phyloP scores from a whole-genome alignment of 2,329 filamentous ascomycete genomes.

The Xylaria sp. region DNA sequence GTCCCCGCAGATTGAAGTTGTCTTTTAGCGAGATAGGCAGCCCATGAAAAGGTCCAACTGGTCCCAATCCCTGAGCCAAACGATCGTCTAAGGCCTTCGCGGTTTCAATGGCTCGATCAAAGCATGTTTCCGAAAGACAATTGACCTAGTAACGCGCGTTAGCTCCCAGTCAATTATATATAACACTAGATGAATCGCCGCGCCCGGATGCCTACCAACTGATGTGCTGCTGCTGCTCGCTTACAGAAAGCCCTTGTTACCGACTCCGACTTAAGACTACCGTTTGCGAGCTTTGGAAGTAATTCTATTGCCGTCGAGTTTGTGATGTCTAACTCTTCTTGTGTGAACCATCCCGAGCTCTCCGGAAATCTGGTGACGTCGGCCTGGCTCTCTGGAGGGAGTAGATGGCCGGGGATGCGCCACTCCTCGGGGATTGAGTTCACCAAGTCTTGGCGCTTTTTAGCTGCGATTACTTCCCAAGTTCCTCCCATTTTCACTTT shows the following conservation, averaged over 20 bases:
- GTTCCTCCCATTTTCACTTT: conserved; percentile 40
- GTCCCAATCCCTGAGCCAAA: conserved; percentile 58
- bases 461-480: conserved; percentile 58
- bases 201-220: conserved; percentile 45
- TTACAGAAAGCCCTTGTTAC: conserved; percentile 55
- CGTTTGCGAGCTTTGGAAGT: conserved; percentile 52
- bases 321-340: conserved; percentile 55
- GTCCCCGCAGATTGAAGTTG: conserved; percentile 71
- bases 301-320: conserved; percentile 50
- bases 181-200: not conserved
- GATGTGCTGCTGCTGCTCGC: conserved; percentile 53
- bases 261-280: conserved; percentile 52
- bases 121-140: conserved; percentile 65
- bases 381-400: conserved; percentile 64
- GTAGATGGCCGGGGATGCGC: conserved; percentile 62
- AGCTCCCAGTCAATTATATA: conserved; percentile 1
- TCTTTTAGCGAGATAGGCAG: conserved; percentile 76
- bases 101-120: conserved; percentile 61
- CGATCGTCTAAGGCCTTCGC: conserved; percentile 64
- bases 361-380: conserved; percentile 68
- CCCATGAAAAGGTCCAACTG: conserved; percentile 72
- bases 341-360: conserved; percentile 69
- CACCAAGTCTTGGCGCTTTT: conserved; percentile 56
- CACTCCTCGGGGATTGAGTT: conserved; percentile 68
- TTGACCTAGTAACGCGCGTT: conserved; percentile 53